Percentiles rank a stretch among this genome's conserved stretches.
phyloP scores from a whole-genome alignment of 2,329 filamentous ascomycete species.

The Aspergillus texensis region DNA sequence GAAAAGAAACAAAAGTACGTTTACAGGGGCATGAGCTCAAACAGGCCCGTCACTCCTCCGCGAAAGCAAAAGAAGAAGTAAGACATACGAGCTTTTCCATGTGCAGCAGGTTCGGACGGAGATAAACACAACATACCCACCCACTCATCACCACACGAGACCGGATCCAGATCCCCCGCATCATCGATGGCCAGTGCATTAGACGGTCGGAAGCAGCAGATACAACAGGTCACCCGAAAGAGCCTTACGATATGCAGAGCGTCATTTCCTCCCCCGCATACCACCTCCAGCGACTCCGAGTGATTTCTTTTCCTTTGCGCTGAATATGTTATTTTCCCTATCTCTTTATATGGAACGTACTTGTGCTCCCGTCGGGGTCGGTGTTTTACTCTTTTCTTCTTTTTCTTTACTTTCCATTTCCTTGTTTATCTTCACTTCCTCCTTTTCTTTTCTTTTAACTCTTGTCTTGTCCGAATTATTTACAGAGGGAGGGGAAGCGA shows the following conservation, averaged over 20 bases:
- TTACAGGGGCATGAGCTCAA: slow-evolving; percentile 70
- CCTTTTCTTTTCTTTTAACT: slow-evolving; percentile 14
- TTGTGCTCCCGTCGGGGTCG: slow-evolving; percentile 26
- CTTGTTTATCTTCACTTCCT: slow-evolving; percentile 13
- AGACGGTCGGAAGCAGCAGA: slow-evolving; percentile 27
- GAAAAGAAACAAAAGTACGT: slow-evolving; percentile 99
- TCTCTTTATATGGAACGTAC: slow-evolving; percentile 30
- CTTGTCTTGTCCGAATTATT: slow-evolving; percentile 24
- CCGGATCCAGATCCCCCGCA: slow-evolving; percentile 27
- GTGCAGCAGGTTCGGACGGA: slow-evolving; percentile 91
- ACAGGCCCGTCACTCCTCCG: slow-evolving; percentile 70
- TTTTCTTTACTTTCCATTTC: slow-evolving; percentile 17
- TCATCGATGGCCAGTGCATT: slow-evolving; percentile 30
- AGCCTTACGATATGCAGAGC: slow-evolving; percentile 25
- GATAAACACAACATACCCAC: slow-evolving; percentile 61
- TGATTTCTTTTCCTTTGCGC: slow-evolving; percentile 16
- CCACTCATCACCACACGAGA: slow-evolving; percentile 28
- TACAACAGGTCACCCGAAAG: slow-evolving; percentile 22
- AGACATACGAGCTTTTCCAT: slow-evolving; percentile 71
- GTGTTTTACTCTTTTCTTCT: slow-evolving; percentile 20
- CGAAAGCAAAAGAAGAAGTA: slow-evolving; percentile 72
- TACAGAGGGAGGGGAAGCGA: slow-evolving; percentile 30
- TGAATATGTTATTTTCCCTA: slow-evolving; percentile 24
- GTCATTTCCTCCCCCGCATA: slow-evolving; percentile 22
- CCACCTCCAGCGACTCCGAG: slow-evolving; percentile 24